Base-by-base conservation (phyloP, 768 basidiomycete genomes). In the Trametes cingulata region DNA sequence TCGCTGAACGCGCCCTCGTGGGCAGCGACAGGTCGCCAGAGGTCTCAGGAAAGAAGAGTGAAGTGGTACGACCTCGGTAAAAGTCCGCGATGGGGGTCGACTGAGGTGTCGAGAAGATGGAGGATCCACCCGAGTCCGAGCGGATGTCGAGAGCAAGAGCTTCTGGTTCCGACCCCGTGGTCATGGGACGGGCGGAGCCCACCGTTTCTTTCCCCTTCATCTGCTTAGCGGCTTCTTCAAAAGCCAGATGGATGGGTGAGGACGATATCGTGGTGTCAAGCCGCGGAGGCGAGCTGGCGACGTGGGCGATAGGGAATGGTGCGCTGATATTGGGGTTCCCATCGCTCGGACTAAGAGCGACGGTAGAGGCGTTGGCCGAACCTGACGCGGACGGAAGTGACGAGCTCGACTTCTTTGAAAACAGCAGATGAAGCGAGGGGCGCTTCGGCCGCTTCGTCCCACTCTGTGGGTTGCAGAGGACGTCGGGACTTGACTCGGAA, bases 341-440 rank as follows among this genome's bases (percentile, higher is more conserved):
- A 36, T 36, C 43, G 17, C 19, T 20, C 52, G 52, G 45, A 37
- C 43, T 36, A 27, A 57, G 27, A 41, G 47, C 39, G 57, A 33
- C 41, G 25, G 54, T 40, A 6, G 56, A 56, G 27, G 29, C 25
- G 29, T 29, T 60, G 6, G 46, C 36, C 48, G 46, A 46, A 9
- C 48, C 45, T 46, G 68, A 20, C 22, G 59, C 55, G 15, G 56
- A 24, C 13, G 60, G 67, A 35, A 62, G 57, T n/a, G 19, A 60
- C 82, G 66, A 3, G 83, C 77, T 22, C 6, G 87, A 85, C 48
- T 80, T 82, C 74, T 87, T 88, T 33, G 85, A 78, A 70, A 91
- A 87, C 19, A 90, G 76, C 17, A 89, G 74, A 50, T 84, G 84
- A 57, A 90, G 72, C 2, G 89, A 90, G 0, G 90, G 87, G 51